Evolutionary conservation across 805 yeast genomes (phyloP).

Genomic region (Teunomyces lycoperdinae): DNA sequence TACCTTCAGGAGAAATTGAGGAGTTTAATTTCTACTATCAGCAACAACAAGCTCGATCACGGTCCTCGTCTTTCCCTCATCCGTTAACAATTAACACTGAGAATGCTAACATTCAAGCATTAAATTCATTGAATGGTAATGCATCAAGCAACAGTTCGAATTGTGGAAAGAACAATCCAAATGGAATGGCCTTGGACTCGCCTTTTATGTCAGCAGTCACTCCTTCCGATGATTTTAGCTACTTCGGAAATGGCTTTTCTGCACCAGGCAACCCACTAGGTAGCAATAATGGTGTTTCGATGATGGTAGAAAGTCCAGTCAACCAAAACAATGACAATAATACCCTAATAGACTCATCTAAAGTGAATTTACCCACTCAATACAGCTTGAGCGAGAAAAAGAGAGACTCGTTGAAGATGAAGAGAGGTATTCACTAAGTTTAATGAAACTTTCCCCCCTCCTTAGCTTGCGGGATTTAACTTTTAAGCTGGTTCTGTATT

Average conservation of each 20-base stretch:
- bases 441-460: neutral
- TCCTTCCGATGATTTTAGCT: constrained; percentile 35
- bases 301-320: constrained; percentile 14
- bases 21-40: constrained; percentile 24
- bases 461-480: neutral
- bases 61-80: constrained; percentile 26
- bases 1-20: constrained; percentile 23
- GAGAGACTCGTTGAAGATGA: constrained; percentile 43
- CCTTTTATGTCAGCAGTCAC: constrained; percentile 42
- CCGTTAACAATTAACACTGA: constrained; percentile 41
- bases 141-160: neutral
- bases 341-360: constrained; percentile 12
- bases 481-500: neutral
- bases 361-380: constrained; percentile 28
- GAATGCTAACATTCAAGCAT: constrained; percentile 24
- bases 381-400: constrained; percentile 42
- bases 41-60: constrained; percentile 18
- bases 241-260: constrained; percentile 21
- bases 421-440: constrained; percentile 40
- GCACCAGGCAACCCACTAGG: constrained; percentile 3
- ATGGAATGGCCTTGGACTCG: constrained; percentile 29
- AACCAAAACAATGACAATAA: constrained; percentile 8
- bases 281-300: constrained; percentile 7
- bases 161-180: neutral
- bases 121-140: constrained; percentile 20